A percentile compares a stretch with the other conserved stretches of the same genome.
Evolutionary conservation across 108 stramenopile species (phyloP).

Genomic region (Cylindrotheca closterium): DNA sequence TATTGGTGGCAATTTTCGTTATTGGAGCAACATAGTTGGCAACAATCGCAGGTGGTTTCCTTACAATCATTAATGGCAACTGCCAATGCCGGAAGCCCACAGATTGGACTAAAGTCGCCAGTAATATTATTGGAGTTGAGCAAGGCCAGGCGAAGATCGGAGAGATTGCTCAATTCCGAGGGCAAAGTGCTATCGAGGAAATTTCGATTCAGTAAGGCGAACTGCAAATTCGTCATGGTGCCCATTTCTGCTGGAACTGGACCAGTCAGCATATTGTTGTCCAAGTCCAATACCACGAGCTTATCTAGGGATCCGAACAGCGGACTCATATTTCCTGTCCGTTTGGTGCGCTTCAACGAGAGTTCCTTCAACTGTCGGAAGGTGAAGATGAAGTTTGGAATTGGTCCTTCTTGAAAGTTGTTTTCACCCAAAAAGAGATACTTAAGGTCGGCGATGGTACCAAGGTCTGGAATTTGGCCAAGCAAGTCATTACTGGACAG

Average conservation of each 20-base stretch:
- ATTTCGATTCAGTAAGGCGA: constrained; percentile 40
- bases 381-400: constrained; percentile 35
- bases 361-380: constrained; percentile 38
- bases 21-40: constrained; percentile 24
- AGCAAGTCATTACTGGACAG: constrained; percentile 16
- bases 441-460: constrained; percentile 16
- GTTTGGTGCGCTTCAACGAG: constrained; percentile 34
- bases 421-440: constrained; percentile 51
- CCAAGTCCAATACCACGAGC: constrained; percentile 33
- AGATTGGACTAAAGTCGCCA: constrained; percentile 15
- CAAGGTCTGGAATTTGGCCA: constrained; percentile 20
- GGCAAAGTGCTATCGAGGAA: constrained; percentile 21
- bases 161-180: constrained; percentile 20
- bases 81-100: background rate
- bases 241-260: constrained; percentile 33
- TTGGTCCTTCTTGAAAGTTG: constrained; percentile 24
- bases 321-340: constrained; percentile 34
- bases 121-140: constrained; percentile 27
- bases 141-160: constrained; percentile 20
- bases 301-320: constrained; percentile 20
- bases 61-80: constrained; percentile 24
- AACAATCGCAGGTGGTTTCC: constrained; percentile 28
- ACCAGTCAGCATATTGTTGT: constrained; percentile 31
- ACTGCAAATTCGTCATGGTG: constrained; percentile 25
- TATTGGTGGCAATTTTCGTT: constrained; percentile 18